Percentiles rank a stretch among this genome's conserved stretches.
Conservation (phyloP, 75 land plant genomes). For the Selaginella tamariscina region DNA sequence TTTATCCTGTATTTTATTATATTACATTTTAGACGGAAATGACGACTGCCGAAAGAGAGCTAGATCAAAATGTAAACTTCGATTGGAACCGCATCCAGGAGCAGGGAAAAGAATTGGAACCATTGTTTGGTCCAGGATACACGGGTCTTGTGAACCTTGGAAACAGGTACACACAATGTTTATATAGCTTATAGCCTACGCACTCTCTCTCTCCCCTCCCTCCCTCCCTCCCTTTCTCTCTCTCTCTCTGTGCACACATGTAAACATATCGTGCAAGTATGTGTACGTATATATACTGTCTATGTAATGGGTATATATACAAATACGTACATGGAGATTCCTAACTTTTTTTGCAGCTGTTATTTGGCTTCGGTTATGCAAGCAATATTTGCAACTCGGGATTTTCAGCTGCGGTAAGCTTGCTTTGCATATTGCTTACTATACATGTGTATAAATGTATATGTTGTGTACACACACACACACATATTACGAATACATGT, state of each 20-base stretch:
- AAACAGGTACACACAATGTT: slow-evolving; percentile 54
- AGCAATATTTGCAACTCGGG: slow-evolving; percentile 67
- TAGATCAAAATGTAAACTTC: slow-evolving; percentile 96
- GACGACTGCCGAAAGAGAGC: slow-evolving; percentile 98
- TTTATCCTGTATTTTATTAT: neutral
- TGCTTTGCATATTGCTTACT: neutral
- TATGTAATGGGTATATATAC: too few species aligned
- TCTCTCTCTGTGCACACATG: too few species aligned
- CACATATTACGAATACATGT: too few species aligned
- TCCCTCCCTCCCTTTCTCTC: too few species aligned
- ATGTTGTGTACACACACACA: too few species aligned
- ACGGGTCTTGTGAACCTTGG: slow-evolving; percentile 98
- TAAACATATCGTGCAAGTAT: too few species aligned
- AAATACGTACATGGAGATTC: too few species aligned
- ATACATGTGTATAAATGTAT: neutral
- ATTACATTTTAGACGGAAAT: slow-evolving; percentile 62
- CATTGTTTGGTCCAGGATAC: slow-evolving; percentile 88
- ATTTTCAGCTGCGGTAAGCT: slow-evolving; percentile 50
- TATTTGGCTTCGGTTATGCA: slow-evolving; percentile 96
- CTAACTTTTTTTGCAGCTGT: slow-evolving; percentile 44
- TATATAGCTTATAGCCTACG: neutral
- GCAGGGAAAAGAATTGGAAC: slow-evolving; percentile 90
- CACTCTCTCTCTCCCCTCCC: neutral
- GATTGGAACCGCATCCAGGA: slow-evolving; percentile 99
- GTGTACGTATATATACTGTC: too few species aligned